These are phyloP conservation scores for Colletotrichum simmondsii DNA, from an alignment of 2,329 filamentous ascomycete genomes.

Conservation along the genomic window DNA sequence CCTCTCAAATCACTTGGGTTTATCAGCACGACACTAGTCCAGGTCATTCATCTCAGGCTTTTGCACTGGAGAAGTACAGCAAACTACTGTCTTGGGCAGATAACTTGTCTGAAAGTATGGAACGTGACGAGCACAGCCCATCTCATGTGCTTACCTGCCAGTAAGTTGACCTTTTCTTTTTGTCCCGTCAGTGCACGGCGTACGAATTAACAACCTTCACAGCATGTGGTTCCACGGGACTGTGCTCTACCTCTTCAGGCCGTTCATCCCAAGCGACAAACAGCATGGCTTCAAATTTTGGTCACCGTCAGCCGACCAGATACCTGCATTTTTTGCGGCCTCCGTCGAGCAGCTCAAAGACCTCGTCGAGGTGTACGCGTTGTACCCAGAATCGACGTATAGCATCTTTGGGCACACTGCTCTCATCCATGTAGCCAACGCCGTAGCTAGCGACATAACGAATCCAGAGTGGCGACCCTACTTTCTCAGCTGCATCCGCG, in stretches of 20 bases:
- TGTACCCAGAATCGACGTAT: slow-evolving; percentile 44
- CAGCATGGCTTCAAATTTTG: slow-evolving; percentile 25
- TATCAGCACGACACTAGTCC: slow-evolving; percentile 39
- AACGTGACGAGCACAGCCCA: slow-evolving; percentile 40
- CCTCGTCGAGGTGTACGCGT: slow-evolving; percentile 50
- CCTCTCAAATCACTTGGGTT: slow-evolving; percentile 43
- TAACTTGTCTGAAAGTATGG: slow-evolving; percentile 42
- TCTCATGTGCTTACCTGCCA: slow-evolving; percentile 49
- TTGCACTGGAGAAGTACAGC: slow-evolving; percentile 50
- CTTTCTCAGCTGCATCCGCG: slow-evolving; percentile 50
- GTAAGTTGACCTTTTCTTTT: slow-evolving; percentile 39
- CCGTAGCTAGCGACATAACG: slow-evolving; percentile 42
- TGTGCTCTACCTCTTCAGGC: slow-evolving; percentile 29
- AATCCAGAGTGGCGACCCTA: slow-evolving; percentile 47
- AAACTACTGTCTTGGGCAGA: slow-evolving; percentile 51
- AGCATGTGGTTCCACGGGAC: slow-evolving; percentile 32
- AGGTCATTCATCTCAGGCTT: slow-evolving; percentile 32
- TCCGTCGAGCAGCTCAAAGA: slow-evolving; percentile 51
- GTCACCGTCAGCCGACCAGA: slow-evolving; percentile 18
- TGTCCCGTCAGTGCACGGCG: not conserved
- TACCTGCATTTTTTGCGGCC: slow-evolving; percentile 42
- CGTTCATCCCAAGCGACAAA: slow-evolving; percentile 23
- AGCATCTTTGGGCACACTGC: slow-evolving; percentile 53
- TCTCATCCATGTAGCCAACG: slow-evolving; percentile 51
- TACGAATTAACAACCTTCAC: not conserved